phyloP scores from a whole-genome alignment of 257 asterid genomes.

The Nicotiana sylvestris region DNA sequence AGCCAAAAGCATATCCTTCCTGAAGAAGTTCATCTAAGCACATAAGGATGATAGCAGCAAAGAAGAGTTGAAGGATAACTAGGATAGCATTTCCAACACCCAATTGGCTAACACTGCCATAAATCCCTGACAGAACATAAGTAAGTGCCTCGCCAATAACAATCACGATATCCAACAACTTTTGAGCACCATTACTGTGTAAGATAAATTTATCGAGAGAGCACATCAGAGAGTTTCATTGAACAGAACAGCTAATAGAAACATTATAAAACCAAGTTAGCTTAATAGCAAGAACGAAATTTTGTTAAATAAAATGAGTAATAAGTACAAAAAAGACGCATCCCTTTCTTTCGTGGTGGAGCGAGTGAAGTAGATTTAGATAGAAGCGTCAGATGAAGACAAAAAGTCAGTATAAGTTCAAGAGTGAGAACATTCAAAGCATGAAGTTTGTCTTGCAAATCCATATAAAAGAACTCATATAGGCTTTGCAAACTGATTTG shows the following conservation, averaged over 20 bases:
- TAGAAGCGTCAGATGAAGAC: background rate
- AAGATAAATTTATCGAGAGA: background rate
- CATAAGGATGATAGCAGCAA: slow-evolving; percentile 65
- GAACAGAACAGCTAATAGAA: background rate
- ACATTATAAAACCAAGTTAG: no score
- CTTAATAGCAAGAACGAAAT: background rate
- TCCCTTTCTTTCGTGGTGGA: background rate
- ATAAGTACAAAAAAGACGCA: background rate
- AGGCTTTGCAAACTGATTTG: background rate
- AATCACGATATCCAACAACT: slow-evolving; percentile 57
- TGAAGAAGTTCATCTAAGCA: slow-evolving; percentile 67
- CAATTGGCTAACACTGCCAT: slow-evolving; percentile 57
- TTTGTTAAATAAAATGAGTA: background rate
- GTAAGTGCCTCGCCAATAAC: slow-evolving; percentile 70
- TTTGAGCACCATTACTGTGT: slow-evolving; percentile 60
- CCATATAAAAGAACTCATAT: background rate
- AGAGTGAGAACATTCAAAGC: background rate
- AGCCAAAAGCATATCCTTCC: slow-evolving; percentile 64
- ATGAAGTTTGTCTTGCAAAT: background rate
- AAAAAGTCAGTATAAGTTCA: background rate
- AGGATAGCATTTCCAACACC: slow-evolving; percentile 68
- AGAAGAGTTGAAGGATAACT: slow-evolving; percentile 58
- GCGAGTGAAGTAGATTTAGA: background rate
- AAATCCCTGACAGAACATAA: slow-evolving; percentile 68
- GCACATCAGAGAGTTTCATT: background rate